Evolutionary conservation across 2,329 filamentous ascomycete genomes (phyloP), one percentile per base, ranked within the genome.

Genomic region (Diaporthe sp.): DNA sequence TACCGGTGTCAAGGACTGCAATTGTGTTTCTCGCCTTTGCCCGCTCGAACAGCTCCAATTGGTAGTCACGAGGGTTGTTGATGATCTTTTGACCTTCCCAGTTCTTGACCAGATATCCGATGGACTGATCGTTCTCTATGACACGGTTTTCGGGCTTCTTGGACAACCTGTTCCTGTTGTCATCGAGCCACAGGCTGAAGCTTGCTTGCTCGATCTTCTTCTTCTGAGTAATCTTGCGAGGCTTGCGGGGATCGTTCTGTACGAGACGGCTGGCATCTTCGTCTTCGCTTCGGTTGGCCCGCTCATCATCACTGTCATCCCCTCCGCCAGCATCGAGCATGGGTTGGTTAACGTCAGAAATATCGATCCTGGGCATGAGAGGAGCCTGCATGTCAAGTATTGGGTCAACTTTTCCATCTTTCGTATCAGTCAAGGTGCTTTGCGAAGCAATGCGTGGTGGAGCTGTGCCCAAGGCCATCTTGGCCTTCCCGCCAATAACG

Each of bases 1-100:
- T 81, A 92, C 92, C 95, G n/a, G 96, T 98, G 80, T 97, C 95
- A 1, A 98, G 88, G 1, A 99, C 97, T 0, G 97, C 96, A 78
- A 99, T 97, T 10, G 93, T 94, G 80, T 99, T 99, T 78, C 92
- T 90, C 69, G 89, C 81, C 80, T 97, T 98, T 5, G 97, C 96
- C 77, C 90, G 90, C 82, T 98, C 95, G 80, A 97, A 98, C 0
- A 99, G 88, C 81, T 98, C 96, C 17, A 94, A 86, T 82, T 99
- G 97, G 80, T 98, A 99, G 79, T 98, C 95, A 66, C 96, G 89
- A 0, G 96, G 95, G 71, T 92, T 93, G 15, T 91, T 89, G 75
- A 97, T 95, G 71, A 95, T 94, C 47, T 84, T 86, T 30, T 83
- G 82, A 64, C 81, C 83, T 50, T 85, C 84, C 66, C 81, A 82